Base-by-base conservation (phyloP, 306 rosid genomes). In the Arachis hypogaea region DNA sequence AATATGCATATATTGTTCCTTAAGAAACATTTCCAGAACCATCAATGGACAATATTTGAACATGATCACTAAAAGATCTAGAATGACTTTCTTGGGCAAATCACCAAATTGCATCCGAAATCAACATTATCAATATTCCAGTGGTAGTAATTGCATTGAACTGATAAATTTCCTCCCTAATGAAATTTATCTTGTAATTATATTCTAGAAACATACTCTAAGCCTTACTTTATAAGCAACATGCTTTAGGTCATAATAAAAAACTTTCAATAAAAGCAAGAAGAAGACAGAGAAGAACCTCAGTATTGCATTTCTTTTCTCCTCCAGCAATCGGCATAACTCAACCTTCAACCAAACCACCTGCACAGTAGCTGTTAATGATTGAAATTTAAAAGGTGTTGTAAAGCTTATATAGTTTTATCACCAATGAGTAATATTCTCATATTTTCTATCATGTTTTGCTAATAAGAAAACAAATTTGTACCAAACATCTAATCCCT, bases 261-360 rank as follows among this genome's bases (percentile, higher is more conserved):
- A 59, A 38, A 84, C 57, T 68, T 58, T 43, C 29, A 79, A 60
- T 59, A 52, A 46, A 67, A 66, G 57, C 12, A 49, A n/a, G 11
- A 45, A 66, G 49, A 50, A n/a, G 14, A 45, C 66, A 47, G 47
- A 68, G 49, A 66, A 74, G 49, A 78, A 91, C 99, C 99, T 88
- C 81, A 94, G 91, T 77, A 88, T 46, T 66, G 96, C 83, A 82
- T 92, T 77, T 89, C 96, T 89, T 87, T 92, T 92, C 77, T 94
- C 99, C 87, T 92, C 99, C 86, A 94, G 87, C 84, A 89, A 75
- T 80, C 89, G 84, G 86, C 97, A 92, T 73, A 94, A 56, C 76
- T 94, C 99, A 29, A 85, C 99, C 90, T 94, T 94, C 90, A 92
- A 70, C 93, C 89, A 94, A 77, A 78, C 87, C 74, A 89, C 99